Percentiles rank a stretch among this genome's conserved stretches.
These are phyloP conservation scores for Myxozyma mucilagina DNA, from an alignment of 805 yeast species.

Conservation along the genomic window DNA sequence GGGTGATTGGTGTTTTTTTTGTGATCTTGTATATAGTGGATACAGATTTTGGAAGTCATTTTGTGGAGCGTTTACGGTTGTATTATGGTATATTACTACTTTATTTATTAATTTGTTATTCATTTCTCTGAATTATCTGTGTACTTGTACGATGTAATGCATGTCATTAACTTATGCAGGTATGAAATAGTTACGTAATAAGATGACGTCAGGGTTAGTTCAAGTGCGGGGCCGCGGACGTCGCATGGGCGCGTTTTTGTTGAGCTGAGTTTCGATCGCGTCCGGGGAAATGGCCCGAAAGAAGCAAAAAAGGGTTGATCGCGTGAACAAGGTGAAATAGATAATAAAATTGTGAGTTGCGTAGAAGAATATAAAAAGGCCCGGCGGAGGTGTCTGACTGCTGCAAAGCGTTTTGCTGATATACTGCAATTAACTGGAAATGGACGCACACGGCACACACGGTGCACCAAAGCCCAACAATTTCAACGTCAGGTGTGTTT, in stretches of 20 bases:
- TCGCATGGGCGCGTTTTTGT: neutral
- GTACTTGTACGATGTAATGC: no score
- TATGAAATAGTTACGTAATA: neutral
- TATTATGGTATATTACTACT: no score
- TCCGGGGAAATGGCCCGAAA: neutral
- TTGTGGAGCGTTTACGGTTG: neutral
- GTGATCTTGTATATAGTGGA: neutral
- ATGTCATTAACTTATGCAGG: no score
- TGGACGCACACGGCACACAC: neutral
- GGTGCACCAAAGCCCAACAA: constrained; percentile 3
- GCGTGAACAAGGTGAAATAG: neutral
- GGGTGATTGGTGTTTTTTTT: neutral
- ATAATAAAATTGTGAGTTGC: neutral
- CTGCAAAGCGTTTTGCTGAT: neutral
- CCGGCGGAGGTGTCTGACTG: neutral
- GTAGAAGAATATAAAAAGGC: neutral
- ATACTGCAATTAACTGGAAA: neutral
- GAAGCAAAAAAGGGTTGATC: neutral
- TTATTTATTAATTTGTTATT: no score
- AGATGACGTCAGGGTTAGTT: neutral
- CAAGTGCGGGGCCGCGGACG: neutral
- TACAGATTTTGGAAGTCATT: neutral
- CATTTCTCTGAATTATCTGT: no score
- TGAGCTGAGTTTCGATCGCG: neutral
- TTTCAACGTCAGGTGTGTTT: neutral